Percentiles rank a stretch among this genome's conserved stretches.
These are phyloP conservation scores for Begonia loranthoides DNA, from an alignment of 306 rosid genomes.

Conservation along the genomic window DNA sequence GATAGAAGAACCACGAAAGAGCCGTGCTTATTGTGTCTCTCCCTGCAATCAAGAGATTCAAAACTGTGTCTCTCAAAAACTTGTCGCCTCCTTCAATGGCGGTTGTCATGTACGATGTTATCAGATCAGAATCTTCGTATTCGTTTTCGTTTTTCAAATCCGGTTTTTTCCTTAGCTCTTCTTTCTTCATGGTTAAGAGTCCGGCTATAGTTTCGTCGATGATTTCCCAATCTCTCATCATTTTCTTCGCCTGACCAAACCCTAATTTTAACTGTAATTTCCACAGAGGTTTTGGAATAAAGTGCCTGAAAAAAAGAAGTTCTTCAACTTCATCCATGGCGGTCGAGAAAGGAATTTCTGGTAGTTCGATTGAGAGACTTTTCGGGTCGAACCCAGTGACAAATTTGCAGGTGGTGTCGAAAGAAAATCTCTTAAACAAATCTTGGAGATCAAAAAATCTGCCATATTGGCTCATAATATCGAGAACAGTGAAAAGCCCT, in stretches of 20 bases:
- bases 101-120: slow-evolving; percentile 13
- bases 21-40: slow-evolving; percentile 31
- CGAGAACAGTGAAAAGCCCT: slow-evolving; percentile 21
- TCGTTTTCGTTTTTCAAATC: neutral
- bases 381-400: slow-evolving; percentile 23
- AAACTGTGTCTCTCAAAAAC: slow-evolving; percentile 32
- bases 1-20: slow-evolving; percentile 41
- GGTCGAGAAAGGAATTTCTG: slow-evolving; percentile 6
- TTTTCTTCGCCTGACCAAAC: slow-evolving; percentile 22
- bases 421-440: slow-evolving; percentile 14
- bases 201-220: slow-evolving; percentile 22
- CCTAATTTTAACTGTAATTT: slow-evolving; percentile 25
- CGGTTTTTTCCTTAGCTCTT: neutral
- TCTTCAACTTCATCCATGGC: slow-evolving; percentile 14
- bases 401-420: slow-evolving; percentile 11
- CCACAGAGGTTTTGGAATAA: slow-evolving; percentile 21
- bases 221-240: slow-evolving; percentile 12
- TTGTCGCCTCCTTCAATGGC: neutral
- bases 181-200: slow-evolving; percentile 13
- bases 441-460: slow-evolving; percentile 22
- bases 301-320: slow-evolving; percentile 2
- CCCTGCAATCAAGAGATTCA: slow-evolving; percentile 27
- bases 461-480: slow-evolving; percentile 3
- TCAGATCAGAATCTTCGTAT: slow-evolving; percentile 14
- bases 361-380: slow-evolving; percentile 9